phyloP scores from a whole-genome alignment of 306 rosid genomes.

The Corylus heterophylla region DNA sequence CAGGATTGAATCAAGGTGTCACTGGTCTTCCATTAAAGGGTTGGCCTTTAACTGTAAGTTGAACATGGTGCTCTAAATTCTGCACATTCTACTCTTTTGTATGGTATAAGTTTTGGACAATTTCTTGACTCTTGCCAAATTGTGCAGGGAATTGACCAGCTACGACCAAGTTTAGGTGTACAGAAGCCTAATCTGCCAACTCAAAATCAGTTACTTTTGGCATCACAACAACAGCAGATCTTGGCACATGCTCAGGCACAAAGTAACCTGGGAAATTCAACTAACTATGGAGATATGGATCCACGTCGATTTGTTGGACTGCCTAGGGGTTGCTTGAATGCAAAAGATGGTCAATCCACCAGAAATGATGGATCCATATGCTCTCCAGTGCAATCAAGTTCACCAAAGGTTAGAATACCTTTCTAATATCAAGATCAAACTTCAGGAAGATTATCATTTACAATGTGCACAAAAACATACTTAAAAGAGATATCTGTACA shows the following conservation, averaged over 20 bases:
- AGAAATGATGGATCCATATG: slow-evolving; percentile 76
- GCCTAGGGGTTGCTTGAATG: slow-evolving; percentile 62
- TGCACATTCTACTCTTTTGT: slow-evolving; percentile 1
- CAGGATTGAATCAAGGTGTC: slow-evolving; percentile 79
- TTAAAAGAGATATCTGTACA: not conserved
- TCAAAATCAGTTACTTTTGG: slow-evolving; percentile 62
- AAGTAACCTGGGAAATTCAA: slow-evolving; percentile 57
- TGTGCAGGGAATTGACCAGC: slow-evolving; percentile 81
- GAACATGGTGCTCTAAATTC: slow-evolving; percentile 16
- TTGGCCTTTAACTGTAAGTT: slow-evolving; percentile 93
- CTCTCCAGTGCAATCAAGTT: slow-evolving; percentile 76
- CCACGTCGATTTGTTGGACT: slow-evolving; percentile 75
- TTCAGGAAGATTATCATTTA: slow-evolving; percentile 3
- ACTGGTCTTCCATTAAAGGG: slow-evolving; percentile 78
- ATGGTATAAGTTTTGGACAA: slow-evolving; percentile 14
- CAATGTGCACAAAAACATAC: slow-evolving; percentile 2
- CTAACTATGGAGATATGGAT: slow-evolving; percentile 72
- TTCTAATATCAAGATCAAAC: slow-evolving; percentile 19
- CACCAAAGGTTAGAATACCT: slow-evolving; percentile 63
- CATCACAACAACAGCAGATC: slow-evolving; percentile 76
- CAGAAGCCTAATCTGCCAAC: slow-evolving; percentile 69
- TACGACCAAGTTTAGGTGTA: slow-evolving; percentile 72
- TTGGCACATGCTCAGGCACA: slow-evolving; percentile 79
- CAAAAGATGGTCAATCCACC: slow-evolving; percentile 68
- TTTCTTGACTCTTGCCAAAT: slow-evolving; percentile 23